Conservation (phyloP, 805 yeast species). For the Cyberlindnera galapagoensis region DNA sequence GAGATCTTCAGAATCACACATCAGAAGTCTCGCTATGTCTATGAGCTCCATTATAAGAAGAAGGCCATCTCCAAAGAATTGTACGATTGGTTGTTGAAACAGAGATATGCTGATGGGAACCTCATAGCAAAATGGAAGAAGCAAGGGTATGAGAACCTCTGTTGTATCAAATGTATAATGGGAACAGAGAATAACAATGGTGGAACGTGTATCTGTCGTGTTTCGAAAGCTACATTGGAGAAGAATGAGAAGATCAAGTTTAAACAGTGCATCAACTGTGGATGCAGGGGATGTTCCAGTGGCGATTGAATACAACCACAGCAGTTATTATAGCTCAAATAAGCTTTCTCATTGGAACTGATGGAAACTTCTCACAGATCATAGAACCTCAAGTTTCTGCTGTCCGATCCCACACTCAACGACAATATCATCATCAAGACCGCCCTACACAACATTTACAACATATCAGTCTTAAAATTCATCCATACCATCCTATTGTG, state of each 20-base stretch:
- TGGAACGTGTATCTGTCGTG: conserved; percentile 78
- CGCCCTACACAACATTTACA: too few species aligned
- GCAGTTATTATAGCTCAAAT: too few species aligned
- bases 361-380: too few species aligned
- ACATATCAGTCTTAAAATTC: too few species aligned
- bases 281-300: conserved; percentile 81
- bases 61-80: conserved; percentile 60
- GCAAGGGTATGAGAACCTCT: conserved; percentile 79
- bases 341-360: too few species aligned
- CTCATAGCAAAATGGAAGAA: conserved; percentile 82
- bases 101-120: conserved; percentile 58
- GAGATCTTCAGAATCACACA: conserved; percentile 65
- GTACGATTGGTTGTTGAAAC: conserved; percentile 67
- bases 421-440: too few species aligned
- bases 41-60: conserved; percentile 64
- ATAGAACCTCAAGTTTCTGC: too few species aligned
- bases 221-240: conserved; percentile 54
- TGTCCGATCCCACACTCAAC: too few species aligned
- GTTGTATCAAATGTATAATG: conserved; percentile 77
- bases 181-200: conserved; percentile 55
- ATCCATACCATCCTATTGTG: too few species aligned
- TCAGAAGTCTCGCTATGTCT: conserved; percentile 70
- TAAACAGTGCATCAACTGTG: conserved; percentile 70
- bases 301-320: conserved; percentile 44
- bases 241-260: conserved; percentile 28